Conservation (phyloP, 352 stramenopile species). For the Phytopythium montanum region DNA sequence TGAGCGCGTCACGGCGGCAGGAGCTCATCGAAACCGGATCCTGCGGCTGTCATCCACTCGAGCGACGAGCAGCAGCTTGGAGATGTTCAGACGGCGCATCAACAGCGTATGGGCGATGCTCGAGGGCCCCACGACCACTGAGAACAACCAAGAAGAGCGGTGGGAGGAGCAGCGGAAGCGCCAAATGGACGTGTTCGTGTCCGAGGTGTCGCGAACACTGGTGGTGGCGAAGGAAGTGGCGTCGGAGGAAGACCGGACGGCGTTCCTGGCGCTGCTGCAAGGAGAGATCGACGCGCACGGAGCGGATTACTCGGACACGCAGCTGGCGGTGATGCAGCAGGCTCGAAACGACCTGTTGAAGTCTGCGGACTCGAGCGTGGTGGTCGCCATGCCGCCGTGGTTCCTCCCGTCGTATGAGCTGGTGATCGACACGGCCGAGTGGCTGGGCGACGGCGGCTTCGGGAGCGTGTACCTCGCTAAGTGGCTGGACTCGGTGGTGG, state of each 20-base stretch:
- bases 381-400: background rate
- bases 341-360: background rate
- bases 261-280: background rate
- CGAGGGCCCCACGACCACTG: background rate
- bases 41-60: slow-evolving; percentile 1
- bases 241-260: background rate
- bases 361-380: background rate
- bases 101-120: background rate
- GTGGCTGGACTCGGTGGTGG: slow-evolving; percentile 13
- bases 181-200: slow-evolving; percentile 4
- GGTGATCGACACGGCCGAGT: background rate
- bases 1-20: background rate
- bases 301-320: background rate
- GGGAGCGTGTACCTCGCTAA: slow-evolving; percentile 2
- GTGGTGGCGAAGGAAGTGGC: background rate
- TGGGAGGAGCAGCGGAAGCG: background rate
- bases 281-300: background rate
- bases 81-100: background rate
- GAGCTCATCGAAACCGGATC: background rate
- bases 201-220: background rate
- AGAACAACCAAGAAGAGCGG: background rate
- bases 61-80: background rate
- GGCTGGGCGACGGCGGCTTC: slow-evolving; percentile 1
- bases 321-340: background rate
- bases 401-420: slow-evolving; percentile 2